Base-by-base conservation (phyloP, 805 yeast genomes). In the Myxozyma vanderwaltii region DNA sequence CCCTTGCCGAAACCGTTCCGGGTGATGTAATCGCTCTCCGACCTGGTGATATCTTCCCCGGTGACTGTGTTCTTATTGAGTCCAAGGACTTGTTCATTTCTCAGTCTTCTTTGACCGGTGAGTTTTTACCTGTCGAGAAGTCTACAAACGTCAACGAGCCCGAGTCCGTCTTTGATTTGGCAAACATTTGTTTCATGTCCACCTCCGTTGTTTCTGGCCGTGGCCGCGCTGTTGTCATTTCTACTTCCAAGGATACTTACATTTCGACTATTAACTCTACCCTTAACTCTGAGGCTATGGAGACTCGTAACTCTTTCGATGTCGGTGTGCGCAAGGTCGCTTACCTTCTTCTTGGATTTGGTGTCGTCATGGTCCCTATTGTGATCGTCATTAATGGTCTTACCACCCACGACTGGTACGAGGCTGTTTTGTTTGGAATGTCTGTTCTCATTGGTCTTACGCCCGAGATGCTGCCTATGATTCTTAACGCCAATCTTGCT, bases 41-140 rank as follows among this genome's bases (percentile, higher is more conserved):
- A 71, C 95, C 98, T 2, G 99, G 99, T 63, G 99, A 94, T 69
- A 84, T 94, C 52, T 77, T 92, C 2, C 96, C 98, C 0, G 94
- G 92, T 0, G 99, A 94, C 74, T 83, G 88, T 35, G 76, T 94
- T 6, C 72, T 92, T 60, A 76, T 91, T 10, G 72, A 76, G 10
- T 96, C 97, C 8, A 69, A 70, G 65, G 82, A 80, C 46, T 81
- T 94, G 61, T 92, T 89, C 67, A 86, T 92, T 72, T 98, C 95
- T 71, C 98, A 94, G 76, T 83, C 91, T 41, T 83, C 96, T 0
- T 81, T 92, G 33, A 91, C 98, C 2, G 99, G 99, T 67, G 99
- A 94, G 75, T 86, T 60, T 46, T 29, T 59, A 17, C 65, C 65
- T 0, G 65, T 62, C 26, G 64, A 59, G 56, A 62, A 62, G 55